Evolutionary conservation across 1,139 yeast genomes (phyloP).

Genomic region (Diutina sp.): DNA sequence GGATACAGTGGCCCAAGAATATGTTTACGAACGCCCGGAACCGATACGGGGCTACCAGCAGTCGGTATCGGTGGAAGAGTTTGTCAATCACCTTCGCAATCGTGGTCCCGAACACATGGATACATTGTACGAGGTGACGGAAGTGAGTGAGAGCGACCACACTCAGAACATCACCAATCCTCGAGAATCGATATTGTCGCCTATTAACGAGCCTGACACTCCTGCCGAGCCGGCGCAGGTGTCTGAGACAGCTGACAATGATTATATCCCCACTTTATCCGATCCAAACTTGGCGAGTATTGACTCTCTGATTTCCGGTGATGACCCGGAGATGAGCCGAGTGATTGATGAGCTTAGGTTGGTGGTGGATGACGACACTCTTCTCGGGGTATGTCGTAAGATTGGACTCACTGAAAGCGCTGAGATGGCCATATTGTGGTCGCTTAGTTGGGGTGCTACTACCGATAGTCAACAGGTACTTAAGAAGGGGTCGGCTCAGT

Average conservation of each 20-base stretch:
- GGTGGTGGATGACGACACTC: neutral
- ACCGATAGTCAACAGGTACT: neutral
- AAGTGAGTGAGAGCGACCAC: neutral
- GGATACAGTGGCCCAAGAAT: neutral
- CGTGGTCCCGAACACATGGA: neutral
- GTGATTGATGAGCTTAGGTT: neutral
- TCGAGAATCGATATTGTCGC: neutral
- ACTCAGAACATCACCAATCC: neutral
- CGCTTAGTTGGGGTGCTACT: neutral
- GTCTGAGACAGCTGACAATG: neutral
- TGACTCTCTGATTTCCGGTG: neutral
- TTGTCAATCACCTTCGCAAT: neutral
- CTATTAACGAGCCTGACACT: neutral
- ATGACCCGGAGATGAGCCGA: neutral
- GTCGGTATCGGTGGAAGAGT: neutral
- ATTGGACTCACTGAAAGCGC: neutral
- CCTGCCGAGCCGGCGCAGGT: neutral
- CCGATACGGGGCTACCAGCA: neutral
- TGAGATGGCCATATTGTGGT: neutral
- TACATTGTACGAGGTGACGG: neutral
- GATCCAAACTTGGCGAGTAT: neutral
- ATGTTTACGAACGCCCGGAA: neutral
- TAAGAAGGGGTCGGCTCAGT: neutral
- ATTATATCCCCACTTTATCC: neutral
- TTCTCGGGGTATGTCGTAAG: neutral